Base-by-base conservation (phyloP, 257 asterid species). In the Solanum pimpinellifolium region DNA sequence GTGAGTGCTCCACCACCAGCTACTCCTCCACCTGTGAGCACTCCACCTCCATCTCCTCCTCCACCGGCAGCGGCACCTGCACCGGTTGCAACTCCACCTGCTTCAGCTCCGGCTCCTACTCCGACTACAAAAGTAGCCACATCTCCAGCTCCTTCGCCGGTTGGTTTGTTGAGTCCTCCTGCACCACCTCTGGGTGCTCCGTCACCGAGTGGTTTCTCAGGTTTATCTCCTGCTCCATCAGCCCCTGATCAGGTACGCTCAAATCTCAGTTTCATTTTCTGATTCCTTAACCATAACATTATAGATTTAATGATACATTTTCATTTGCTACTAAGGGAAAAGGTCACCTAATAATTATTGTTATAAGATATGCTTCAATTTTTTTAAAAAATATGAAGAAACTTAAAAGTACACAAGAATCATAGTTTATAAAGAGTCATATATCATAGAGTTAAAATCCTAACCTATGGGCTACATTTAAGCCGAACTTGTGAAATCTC, bases 181-280 rank as follows among this genome's bases (percentile, higher is more conserved):
- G 85, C 95, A 56, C 94, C 97, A 60, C 94, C 96, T 0, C 89
- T 90, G 14, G 95, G 91, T 78, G 91, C 98, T 82, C 98, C 98
- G 6, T 90, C 87, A 1, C 98, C 97, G 2, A 93, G 93, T 47
- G 21, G 44, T 49, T 85, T 88, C 6, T 87, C 73, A 0, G 92
- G 85, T 27, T 87, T 90, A 15, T 90, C 96, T 49, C 98, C 96
- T 84, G 93, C 98, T 86, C 96, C 99, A 23, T 46, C 92, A 9
- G 92, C 95, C 80, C 88, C 91, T 12, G 96, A 96, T 91, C 96
- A 92, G 96, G 99, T 68, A 68, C 39, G 31, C 16, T 62, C 16
- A 62, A 62, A n/a, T 62, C 33, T 62, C 70, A 11, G 31, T 62
- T 62, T n/a, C 70, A 62, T 49, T 49, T 15, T 49, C 60, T 49